phyloP scores from a whole-genome alignment of 495 filamentous ascomycete species.

The Neurospora sublineolata region DNA sequence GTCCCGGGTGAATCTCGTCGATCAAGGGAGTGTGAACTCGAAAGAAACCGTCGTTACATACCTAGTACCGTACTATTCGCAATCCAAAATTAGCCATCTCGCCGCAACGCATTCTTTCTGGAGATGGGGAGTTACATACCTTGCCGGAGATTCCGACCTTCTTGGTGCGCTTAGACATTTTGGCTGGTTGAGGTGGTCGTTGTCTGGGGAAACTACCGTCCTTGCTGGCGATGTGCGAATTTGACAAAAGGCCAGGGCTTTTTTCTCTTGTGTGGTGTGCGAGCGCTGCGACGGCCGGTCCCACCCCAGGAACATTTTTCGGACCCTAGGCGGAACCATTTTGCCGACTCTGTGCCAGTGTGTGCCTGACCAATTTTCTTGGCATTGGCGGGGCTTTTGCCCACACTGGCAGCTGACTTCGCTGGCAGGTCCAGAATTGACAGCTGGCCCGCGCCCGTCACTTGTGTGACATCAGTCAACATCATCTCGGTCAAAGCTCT shows the following conservation, averaged over 20 bases:
- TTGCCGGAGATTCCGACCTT: constrained; percentile 79
- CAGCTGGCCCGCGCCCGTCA: not conserved
- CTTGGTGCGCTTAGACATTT: constrained; percentile 96
- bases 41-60: constrained; percentile 24
- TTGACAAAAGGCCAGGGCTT: constrained; percentile 21
- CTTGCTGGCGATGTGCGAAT: constrained; percentile 16
- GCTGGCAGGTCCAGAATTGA: not conserved
- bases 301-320: constrained; percentile 1
- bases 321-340: constrained; percentile 21
- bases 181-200: constrained; percentile 33
- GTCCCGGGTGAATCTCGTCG: not conserved
- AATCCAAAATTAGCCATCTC: constrained; percentile 6
- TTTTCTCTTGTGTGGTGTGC: constrained; percentile 17
- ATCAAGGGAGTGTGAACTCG: not conserved
- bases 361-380: not conserved
- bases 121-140: constrained; percentile 19
- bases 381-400: not conserved
- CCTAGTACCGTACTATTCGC: constrained; percentile 46
- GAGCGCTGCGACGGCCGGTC: not conserved
- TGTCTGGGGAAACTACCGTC: constrained; percentile 15
- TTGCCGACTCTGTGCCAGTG: constrained; percentile 10
- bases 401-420: not conserved
- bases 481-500: not conserved
- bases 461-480: not conserved
- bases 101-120: not conserved